Evolutionary conservation across 768 basidiomycete genomes (phyloP).

Genomic region (Termitomyces sp.): DNA sequence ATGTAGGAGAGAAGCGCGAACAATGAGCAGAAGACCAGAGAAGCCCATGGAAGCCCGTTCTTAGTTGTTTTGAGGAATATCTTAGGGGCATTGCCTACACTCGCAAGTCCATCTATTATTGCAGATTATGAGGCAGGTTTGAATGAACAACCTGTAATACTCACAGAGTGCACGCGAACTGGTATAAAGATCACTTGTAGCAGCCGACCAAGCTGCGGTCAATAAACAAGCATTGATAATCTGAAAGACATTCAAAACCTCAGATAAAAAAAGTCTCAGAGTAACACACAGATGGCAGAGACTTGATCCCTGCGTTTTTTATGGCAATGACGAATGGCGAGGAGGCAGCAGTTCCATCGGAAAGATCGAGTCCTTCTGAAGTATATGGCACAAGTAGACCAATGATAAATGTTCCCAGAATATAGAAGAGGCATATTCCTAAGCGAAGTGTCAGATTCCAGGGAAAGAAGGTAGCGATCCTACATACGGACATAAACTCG

Average conservation of each 20-base stretch:
- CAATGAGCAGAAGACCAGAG: slow-evolving; percentile 60
- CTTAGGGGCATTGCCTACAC: slow-evolving; percentile 75
- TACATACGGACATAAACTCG: slow-evolving; percentile 63
- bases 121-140: slow-evolving; percentile 18
- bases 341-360: slow-evolving; percentile 57
- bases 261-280: neutral
- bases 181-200: slow-evolving; percentile 85
- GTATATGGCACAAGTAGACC: slow-evolving; percentile 80
- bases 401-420: slow-evolving; percentile 66
- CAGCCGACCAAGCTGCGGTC: slow-evolving; percentile 91
- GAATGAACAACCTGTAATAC: slow-evolving; percentile 19
- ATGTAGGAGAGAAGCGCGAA: slow-evolving; percentile 81
- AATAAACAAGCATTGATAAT: slow-evolving; percentile 80
- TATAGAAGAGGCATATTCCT: slow-evolving; percentile 82
- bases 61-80: slow-evolving; percentile 68
- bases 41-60: slow-evolving; percentile 71
- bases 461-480: too few relatives aligned
- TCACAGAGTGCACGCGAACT: slow-evolving; percentile 81
- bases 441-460: slow-evolving; percentile 22
- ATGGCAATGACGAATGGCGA: slow-evolving; percentile 95
- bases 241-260: slow-evolving; percentile 25
- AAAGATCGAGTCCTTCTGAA: slow-evolving; percentile 47
- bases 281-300: slow-evolving; percentile 64
- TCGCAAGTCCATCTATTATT: slow-evolving; percentile 63
- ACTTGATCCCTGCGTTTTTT: slow-evolving; percentile 77